Evolutionary conservation across 2,329 filamentous ascomycete genomes (phyloP), one percentile per base, ranked within the genome.

Genomic region (Fusarium sp.): DNA sequence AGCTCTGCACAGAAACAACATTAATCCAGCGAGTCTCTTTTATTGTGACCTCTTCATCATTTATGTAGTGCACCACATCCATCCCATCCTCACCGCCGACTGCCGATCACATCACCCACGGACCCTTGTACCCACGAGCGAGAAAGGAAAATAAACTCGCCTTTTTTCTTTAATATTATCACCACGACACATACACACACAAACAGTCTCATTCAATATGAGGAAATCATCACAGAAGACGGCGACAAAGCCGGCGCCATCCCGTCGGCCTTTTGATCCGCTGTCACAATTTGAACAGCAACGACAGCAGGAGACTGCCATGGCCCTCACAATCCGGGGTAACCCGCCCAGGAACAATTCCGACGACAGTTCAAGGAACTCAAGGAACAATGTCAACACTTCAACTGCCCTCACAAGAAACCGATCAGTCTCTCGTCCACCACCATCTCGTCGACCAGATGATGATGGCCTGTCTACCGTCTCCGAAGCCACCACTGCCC

Each of bases 241-340:
- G 29, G 44, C 68, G 22, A 68, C 67, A 34, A 53, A 49, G 32
- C 38, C 65, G 51, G 27, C 64, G 30, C 47, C 65, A 59, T 24
- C 52, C 32, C 62, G 56, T 15, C 63, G 69, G 40, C 71, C 69
- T n/a, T 64, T 63, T 32, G 69, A 74, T 46, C 59, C 63, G 25
- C 52, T 72, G 54, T 60, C 66, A 24, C 53, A 70, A 32, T 72
- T 70, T 63, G 70, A 72, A 40, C 70, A 72, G 56, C 70, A 72
- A 54, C 58, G 70, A 25, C 70, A 72, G 43, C 62, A 73, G 22
- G 70, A 72, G 52, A 65, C 49, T 53, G 72, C 54, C 55, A 76
- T 76, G 61, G 70, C 70, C 14, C 69, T 76, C 62, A 75, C 74
- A 47, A 74, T 76, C 32, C 71, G 74, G 38, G 73, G 74, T 2